These are phyloP conservation scores for Phanerodontia chrysosporium DNA, from an alignment of 768 basidiomycete genomes.

Conservation along the genomic window DNA sequence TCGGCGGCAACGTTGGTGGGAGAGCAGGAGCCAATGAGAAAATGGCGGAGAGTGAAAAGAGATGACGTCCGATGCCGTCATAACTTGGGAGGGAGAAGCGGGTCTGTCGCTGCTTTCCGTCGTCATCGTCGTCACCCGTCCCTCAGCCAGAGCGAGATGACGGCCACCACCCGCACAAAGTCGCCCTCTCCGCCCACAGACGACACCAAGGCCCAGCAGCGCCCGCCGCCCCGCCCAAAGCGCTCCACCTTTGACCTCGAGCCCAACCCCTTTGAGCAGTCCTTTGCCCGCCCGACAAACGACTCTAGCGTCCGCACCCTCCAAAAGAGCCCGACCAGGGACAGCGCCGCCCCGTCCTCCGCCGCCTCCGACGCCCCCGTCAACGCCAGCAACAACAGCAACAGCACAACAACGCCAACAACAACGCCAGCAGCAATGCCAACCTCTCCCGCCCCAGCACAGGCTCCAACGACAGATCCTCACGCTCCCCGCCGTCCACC, in stretches of 20 bases:
- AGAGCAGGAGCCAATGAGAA: background rate
- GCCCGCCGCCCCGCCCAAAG: constrained; percentile 15
- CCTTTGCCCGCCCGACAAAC: constrained; percentile 59
- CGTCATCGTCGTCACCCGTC: constrained; percentile 1
- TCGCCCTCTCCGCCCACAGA: constrained; percentile 1
- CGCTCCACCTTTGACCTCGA: constrained; percentile 40
- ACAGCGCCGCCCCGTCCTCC: constrained; percentile 26
- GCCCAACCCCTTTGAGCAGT: constrained; percentile 75
- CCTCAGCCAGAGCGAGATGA: background rate
- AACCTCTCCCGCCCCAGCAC: no score
- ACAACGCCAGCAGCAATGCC: constrained; percentile 18
- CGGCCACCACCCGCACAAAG: background rate
- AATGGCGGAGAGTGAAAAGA: constrained; percentile 5
- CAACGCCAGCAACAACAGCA: constrained; percentile 7
- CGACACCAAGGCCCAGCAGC: constrained; percentile 15
- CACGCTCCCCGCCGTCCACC: constrained; percentile 18
- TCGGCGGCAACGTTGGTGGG: background rate
- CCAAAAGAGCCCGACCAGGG: constrained; percentile 28
- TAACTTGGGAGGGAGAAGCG: constrained; percentile 1
- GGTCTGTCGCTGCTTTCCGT: background rate
- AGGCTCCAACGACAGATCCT: constrained; percentile 19
- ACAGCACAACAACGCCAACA: no score
- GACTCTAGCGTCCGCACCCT: constrained; percentile 38
- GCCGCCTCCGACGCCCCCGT: constrained; percentile 12
- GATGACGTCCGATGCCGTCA: constrained; percentile 6